phyloP scores from a whole-genome alignment of 1,284 basidiomycete species.

The Malassezia nana region DNA sequence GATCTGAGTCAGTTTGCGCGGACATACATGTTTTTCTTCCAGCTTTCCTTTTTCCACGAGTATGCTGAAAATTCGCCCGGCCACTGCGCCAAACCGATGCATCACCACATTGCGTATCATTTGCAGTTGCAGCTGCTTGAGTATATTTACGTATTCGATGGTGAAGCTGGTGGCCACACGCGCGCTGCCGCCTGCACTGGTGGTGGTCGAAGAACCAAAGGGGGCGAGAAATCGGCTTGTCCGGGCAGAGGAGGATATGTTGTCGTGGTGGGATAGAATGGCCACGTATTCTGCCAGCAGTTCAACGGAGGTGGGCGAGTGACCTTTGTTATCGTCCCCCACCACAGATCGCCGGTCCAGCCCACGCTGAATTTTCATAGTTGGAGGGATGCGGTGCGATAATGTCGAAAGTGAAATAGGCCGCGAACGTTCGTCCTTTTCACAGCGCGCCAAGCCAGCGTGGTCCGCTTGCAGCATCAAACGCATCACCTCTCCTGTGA shows the following conservation, averaged over 20 bases:
- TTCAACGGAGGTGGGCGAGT: conserved; percentile 24
- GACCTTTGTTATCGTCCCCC: conserved; percentile 12
- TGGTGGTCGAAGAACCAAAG: conserved; percentile 26
- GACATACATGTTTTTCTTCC: conserved; percentile 78
- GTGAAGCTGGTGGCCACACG: conserved; percentile 51
- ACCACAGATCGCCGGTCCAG: conserved; percentile 28
- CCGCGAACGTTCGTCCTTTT: conserved; percentile 50
- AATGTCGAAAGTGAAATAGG: conserved; percentile 39
- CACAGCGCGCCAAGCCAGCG: conserved; percentile 53
- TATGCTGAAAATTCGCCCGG: conserved; percentile 71
- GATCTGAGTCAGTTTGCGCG: conserved; percentile 55
- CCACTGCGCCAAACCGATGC: conserved; percentile 74
- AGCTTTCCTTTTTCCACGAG: conserved; percentile 82
- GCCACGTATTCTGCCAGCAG: conserved; percentile 57
- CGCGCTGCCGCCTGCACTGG: conserved; percentile 24
- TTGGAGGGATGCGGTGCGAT: conserved; percentile 48
- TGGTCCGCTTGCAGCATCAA: conserved; percentile 24
- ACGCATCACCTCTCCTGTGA: conserved; percentile 38
- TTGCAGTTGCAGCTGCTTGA: conserved; percentile 60
- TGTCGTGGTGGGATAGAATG: conserved; percentile 66
- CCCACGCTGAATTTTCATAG: conserved; percentile 53
- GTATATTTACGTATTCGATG: conserved; percentile 71
- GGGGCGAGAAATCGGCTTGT: conserved; percentile 50
- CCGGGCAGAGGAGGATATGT: conserved; percentile 62
- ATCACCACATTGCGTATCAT: conserved; percentile 70